Base-by-base conservation (phyloP, 2,329 filamentous ascomycete genomes). In the Eurotiales sp. region DNA sequence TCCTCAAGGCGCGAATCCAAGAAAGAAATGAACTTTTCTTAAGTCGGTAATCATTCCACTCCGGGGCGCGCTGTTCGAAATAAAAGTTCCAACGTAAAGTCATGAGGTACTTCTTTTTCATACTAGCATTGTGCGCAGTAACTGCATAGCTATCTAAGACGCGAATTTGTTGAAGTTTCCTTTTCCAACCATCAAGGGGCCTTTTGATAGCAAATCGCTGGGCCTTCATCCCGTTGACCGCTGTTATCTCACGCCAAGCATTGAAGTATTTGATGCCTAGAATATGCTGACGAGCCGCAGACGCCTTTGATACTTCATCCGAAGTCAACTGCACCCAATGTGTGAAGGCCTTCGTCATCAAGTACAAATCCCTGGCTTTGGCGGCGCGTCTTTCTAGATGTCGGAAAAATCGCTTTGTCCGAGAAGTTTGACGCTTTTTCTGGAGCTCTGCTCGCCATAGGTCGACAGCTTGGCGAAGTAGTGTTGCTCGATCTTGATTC, bases 301-400 rank as follows among this genome's bases (percentile, higher is more conserved):
- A 81, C 3, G 87, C 88, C 36, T 82, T 79, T 55, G 83, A 78
- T 14, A 83, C 74, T 61, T 88, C 82, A 12, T 87, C 82, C 5
- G 77, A 78, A 10, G 87, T 79, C 46, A 79, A 75, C 50, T 80
- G 78, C 10, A 80, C 79, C 89, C 89, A 95, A 56, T 86, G 82
- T 1, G 76, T 79, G 51, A 88, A 83, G 2, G 81, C 78, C 64
- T 83, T 85, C 3, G 77, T 80, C 52, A 86, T 67, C 6, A 89
- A 73, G 58, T 83, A 86, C 10, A 87, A 69, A 61, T 87, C 78
- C 53, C 86, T 80, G 41, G 85, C 84, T 58, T 80, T 78, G 1
- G 72, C 75, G 25, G 86, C 86, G 41, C 83, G 79, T 46, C 70
- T 73, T 63, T 85, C 82, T 14, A 84, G 69, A 44, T 76, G 75